phyloP scores from a whole-genome alignment of 805 yeast species.

The Spathaspora gorwiae region DNA sequence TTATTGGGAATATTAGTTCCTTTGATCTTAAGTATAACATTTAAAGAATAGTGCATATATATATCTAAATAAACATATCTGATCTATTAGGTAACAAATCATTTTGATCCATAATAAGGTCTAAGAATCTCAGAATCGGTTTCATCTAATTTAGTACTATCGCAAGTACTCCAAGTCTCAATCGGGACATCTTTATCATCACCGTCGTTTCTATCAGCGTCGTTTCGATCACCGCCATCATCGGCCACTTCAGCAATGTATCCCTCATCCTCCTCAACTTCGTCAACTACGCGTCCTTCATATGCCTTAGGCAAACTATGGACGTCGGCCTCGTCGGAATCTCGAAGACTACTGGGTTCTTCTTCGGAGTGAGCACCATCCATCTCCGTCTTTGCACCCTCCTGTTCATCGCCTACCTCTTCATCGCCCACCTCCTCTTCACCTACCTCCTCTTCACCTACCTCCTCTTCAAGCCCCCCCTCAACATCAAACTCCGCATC shows the following conservation, averaged over 20 bases:
- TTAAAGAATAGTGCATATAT: not conserved
- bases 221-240: not conserved
- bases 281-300: slow-evolving; percentile 2
- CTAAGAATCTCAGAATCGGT: too few species aligned
- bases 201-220: too few species aligned
- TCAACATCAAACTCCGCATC: not conserved
- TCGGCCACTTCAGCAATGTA: not conserved
- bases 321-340: not conserved
- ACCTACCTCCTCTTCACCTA: not conserved
- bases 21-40: slow-evolving; percentile 15
- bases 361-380: too few species aligned
- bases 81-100: too few species aligned
- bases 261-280: not conserved
- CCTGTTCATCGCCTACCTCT: slow-evolving; percentile 3
- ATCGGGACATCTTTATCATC: not conserved
- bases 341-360: too few species aligned
- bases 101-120: too few species aligned
- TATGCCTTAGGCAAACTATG: not conserved
- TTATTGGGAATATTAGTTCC: slow-evolving; percentile 25
- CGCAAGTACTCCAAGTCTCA: not conserved
- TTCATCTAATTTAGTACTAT: too few species aligned
- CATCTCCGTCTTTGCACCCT: too few species aligned
- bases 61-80: too few species aligned
- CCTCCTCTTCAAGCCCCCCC: not conserved
- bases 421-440: not conserved